These are phyloP conservation scores for Stylosanthes scabra DNA, from an alignment of 331 rosid genomes.

Conservation along the genomic window DNA sequence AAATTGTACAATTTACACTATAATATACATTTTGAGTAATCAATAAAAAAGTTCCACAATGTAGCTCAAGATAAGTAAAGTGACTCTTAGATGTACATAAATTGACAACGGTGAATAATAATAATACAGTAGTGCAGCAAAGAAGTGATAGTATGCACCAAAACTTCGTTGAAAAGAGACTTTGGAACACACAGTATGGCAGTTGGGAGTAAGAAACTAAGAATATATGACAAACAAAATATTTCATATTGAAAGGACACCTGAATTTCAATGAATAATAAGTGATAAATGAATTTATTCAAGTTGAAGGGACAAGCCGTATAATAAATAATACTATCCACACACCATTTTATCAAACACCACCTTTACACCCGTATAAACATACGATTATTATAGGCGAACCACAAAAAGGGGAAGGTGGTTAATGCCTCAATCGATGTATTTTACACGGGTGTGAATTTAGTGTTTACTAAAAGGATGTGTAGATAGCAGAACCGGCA, in stretches of 20 bases:
- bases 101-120: neutral
- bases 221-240: neutral
- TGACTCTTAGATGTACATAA: neutral
- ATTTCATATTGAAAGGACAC: neutral
- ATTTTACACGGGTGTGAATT: too few relatives aligned
- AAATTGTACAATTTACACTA: too few relatives aligned
- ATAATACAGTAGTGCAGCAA: neutral
- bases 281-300: neutral
- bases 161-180: neutral
- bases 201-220: neutral
- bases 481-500: too few relatives aligned
- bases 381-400: too few relatives aligned
- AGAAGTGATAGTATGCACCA: neutral
- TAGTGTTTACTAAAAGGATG: too few relatives aligned
- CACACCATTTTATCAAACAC: too few relatives aligned
- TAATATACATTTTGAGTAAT: too few relatives aligned
- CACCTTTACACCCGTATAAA: too few relatives aligned
- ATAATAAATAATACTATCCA: too few relatives aligned
- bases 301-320: neutral
- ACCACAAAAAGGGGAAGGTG: too few relatives aligned
- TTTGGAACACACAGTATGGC: neutral
- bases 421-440: too few relatives aligned
- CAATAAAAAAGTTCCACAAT: neutral
- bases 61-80: neutral
- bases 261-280: neutral